A percentile compares a stretch with the other conserved stretches of the same genome.
Evolutionary conservation across 2,329 filamentous ascomycete species (phyloP).

Genomic region (Diplodia scrobiculata): DNA sequence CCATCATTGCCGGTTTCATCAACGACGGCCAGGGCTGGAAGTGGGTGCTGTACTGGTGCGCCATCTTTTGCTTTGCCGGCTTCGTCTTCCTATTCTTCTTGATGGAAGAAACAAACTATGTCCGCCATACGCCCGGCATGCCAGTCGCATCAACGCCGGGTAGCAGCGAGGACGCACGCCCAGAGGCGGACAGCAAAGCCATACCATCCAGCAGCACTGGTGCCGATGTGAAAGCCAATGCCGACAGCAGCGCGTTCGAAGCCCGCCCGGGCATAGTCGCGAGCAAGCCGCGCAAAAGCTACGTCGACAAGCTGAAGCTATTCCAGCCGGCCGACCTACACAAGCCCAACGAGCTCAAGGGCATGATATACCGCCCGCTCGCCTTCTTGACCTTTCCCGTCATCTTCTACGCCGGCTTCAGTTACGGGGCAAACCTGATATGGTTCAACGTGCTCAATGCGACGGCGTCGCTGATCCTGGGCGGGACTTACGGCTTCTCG

Average conservation of each 20-base stretch:
- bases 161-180: conserved; percentile 7
- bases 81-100: conserved; percentile 60
- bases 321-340: conserved; percentile 37
- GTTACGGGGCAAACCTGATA: conserved; percentile 45
- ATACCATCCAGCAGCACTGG: conserved; percentile 29
- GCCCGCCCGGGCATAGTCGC: not conserved
- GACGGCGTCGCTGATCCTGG: conserved; percentile 46
- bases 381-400: conserved; percentile 46
- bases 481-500: conserved; percentile 44
- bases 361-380: conserved; percentile 39
- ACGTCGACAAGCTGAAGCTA: conserved; percentile 41
- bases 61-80: conserved; percentile 55
- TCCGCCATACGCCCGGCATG: conserved; percentile 41
- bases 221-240: not conserved
- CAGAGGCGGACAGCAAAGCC: not conserved
- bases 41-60: conserved; percentile 53
- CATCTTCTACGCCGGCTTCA: conserved; percentile 47
- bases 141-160: conserved; percentile 28
- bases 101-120: conserved; percentile 63
- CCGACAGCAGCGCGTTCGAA: conserved; percentile 14
- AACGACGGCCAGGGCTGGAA: conserved; percentile 42
- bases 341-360: conserved; percentile 38
- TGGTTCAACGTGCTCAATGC: conserved; percentile 52
- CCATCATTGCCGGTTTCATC: conserved; percentile 44
- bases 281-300: conserved; percentile 35